Evolutionary conservation across 345 rosid species (phyloP).

Genomic region (Physaria fendleri): DNA sequence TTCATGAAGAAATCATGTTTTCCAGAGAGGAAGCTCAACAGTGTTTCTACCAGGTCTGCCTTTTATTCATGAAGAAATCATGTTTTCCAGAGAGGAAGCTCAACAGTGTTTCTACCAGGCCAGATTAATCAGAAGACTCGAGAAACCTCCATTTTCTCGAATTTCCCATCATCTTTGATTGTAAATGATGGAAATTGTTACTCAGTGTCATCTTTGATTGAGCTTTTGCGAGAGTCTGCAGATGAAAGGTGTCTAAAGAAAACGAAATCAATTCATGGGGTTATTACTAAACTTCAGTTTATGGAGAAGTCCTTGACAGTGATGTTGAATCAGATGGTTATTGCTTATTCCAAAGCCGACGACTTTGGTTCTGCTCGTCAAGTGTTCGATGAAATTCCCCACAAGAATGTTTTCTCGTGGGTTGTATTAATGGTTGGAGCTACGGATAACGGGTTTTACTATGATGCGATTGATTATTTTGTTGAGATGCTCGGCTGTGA

Average conservation of each 20-base stretch:
- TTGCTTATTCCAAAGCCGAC: constrained; percentile 33
- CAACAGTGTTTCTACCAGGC: constrained; percentile 11
- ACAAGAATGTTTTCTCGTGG: constrained; percentile 42
- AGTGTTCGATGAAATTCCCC: constrained; percentile 37
- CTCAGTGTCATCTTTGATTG: constrained; percentile 15
- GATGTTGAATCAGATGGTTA: constrained; percentile 30
- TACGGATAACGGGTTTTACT: constrained; percentile 26
- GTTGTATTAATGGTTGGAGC: constrained; percentile 42
- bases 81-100: constrained; percentile 18
- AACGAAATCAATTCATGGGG: constrained; percentile 31
- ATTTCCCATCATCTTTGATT: neutral
- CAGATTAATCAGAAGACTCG: neutral
- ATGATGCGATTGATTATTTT: constrained; percentile 27
- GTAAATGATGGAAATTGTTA: neutral
- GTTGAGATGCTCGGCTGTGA: constrained; percentile 25
- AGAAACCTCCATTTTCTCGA: neutral
- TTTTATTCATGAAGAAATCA: neutral
- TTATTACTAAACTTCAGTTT: constrained; percentile 19
- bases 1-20: neutral
- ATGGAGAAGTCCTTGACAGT: constrained; percentile 13
- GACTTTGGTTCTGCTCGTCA: constrained; percentile 30
- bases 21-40: constrained; percentile 21
- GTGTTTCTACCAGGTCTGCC: constrained; percentile 10
- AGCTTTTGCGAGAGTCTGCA: constrained; percentile 29
- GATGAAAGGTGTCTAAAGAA: constrained; percentile 19